Conservation (phyloP, 148 eudicot species). For the Salicornia ramosissima region DNA sequence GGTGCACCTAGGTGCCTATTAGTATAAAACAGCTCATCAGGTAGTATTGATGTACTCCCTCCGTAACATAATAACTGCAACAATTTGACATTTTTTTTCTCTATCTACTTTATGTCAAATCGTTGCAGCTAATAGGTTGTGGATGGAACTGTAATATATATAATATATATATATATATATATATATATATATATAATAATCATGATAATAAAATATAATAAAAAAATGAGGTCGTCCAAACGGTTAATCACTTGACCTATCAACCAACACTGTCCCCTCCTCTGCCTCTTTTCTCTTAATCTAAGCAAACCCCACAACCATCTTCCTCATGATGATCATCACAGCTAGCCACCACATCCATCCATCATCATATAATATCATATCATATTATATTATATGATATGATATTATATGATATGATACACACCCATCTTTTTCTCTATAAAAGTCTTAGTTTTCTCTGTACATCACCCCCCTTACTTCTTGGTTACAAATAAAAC, state of each 20-base stretch:
- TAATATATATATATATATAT: too few relatives aligned
- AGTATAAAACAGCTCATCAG: too few relatives aligned
- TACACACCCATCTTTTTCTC: constrained; percentile 25
- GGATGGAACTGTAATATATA: too few relatives aligned
- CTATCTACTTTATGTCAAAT: background rate
- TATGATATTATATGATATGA: constrained; percentile 24
- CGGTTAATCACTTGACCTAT: constrained; percentile 63
- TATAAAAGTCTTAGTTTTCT: constrained; percentile 34
- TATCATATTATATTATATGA: too few relatives aligned
- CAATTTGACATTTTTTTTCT: background rate
- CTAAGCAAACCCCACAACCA: constrained; percentile 58
- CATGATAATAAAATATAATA: too few relatives aligned
- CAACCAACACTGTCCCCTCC: constrained; percentile 48
- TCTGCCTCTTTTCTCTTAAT: constrained; percentile 42
- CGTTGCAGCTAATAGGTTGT: too few relatives aligned
- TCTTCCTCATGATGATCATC: constrained; percentile 47
- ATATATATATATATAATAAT: too few relatives aligned
- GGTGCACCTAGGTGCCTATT: too few relatives aligned
- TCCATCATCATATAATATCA: too few relatives aligned
- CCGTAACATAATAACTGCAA: too few relatives aligned
- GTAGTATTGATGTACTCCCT: too few relatives aligned
- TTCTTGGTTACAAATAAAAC: constrained; percentile 11
- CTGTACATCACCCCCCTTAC: constrained; percentile 31
- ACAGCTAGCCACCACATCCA: too few relatives aligned
- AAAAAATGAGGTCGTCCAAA: constrained; percentile 32